Percentiles rank a stretch among this genome's conserved stretches.
Conservation (phyloP, 805 yeast species). For the Kregervanrija delftensis region DNA sequence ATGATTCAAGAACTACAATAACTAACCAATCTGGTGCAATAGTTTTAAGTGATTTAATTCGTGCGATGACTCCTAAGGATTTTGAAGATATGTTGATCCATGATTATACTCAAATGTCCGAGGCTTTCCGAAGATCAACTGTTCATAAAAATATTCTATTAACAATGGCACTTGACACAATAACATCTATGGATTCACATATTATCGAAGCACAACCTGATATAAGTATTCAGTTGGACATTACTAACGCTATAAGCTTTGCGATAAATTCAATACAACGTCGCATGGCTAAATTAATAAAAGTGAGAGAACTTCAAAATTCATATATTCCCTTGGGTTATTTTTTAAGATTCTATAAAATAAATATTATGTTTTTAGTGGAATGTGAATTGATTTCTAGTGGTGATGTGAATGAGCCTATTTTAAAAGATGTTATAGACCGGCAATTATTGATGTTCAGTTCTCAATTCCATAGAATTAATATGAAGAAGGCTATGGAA, state of each 20-base stretch:
- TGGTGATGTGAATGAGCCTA: conserved; percentile 52
- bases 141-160: conserved; percentile 74
- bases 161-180: conserved; percentile 54
- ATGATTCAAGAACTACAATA: conserved; percentile 19
- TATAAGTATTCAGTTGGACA: conserved; percentile 54
- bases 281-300: conserved; percentile 69
- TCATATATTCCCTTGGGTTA: conserved; percentile 49
- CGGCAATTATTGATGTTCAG: conserved; percentile 59
- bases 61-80: conserved; percentile 63
- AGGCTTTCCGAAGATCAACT: conserved; percentile 65
- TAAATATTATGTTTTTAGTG: conserved; percentile 61
- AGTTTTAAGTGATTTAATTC: conserved; percentile 37
- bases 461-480: conserved; percentile 45
- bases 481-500: conserved; percentile 38
- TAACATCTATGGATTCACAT: conserved; percentile 25
- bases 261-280: conserved; percentile 68
- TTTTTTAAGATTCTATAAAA: conserved; percentile 60
- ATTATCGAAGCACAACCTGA: conserved; percentile 27
- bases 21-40: conserved; percentile 21
- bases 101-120: conserved; percentile 59
- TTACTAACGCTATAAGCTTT: conserved; percentile 55
- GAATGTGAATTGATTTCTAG: conserved; percentile 76
- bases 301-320: conserved; percentile 68
- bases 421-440: conserved; percentile 61
- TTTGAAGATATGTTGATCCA: conserved; percentile 63